Base-by-base conservation (phyloP, 1,284 basidiomycete species). In the Golubevia sp. region DNA sequence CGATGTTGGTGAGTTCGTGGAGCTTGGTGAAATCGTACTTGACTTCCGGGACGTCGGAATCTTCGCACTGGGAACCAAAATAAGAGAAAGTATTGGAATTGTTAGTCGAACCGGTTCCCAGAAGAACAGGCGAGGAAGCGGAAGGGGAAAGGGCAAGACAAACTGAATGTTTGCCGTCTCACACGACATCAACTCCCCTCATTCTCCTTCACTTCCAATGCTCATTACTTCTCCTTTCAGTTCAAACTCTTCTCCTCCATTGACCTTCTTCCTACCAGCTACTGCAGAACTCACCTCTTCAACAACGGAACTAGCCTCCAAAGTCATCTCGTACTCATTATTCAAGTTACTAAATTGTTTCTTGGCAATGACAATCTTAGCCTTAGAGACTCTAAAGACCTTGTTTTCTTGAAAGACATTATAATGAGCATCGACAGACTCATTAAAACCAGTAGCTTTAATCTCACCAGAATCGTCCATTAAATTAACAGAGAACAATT, bases 251-350 rank as follows among this genome's bases (percentile, higher is more conserved):
- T n/a, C n/a, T n/a, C n/a, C n/a, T n/a, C n/a, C n/a, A n/a, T n/a
- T n/a, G n/a, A n/a, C n/a, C n/a, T n/a, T n/a, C n/a, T n/a, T n/a
- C n/a, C n/a, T n/a, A n/a, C n/a, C n/a, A n/a, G n/a, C n/a, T n/a
- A n/a, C n/a, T n/a, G n/a, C n/a, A n/a, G 6, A 18, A 34, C 63
- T 62, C 58, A 61, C 63, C 60, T 78, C 74, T 26, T 78, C 76
- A 61, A 83, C 76, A 62, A 81, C 77, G 57, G 77, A 75, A 64
- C 70, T 66, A 63, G n/a, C n/a, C n/a, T 95, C 93, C n/a, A 99
- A 88, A 55, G 86, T 88, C 67, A 99, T 89, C 83, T 99, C 96
- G 79, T 99, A 99, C 81, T 99, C 95, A 83, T 97, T 97, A 71
- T 88, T 86, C 55, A 97, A 85, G 79, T 92, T 93, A 58, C 89